A percentile compares a stretch with the other conserved stretches of the same genome.
Evolutionary conservation across 2,329 filamentous ascomycete genomes (phyloP).

Genomic region (Tolypocladium inflatum): DNA sequence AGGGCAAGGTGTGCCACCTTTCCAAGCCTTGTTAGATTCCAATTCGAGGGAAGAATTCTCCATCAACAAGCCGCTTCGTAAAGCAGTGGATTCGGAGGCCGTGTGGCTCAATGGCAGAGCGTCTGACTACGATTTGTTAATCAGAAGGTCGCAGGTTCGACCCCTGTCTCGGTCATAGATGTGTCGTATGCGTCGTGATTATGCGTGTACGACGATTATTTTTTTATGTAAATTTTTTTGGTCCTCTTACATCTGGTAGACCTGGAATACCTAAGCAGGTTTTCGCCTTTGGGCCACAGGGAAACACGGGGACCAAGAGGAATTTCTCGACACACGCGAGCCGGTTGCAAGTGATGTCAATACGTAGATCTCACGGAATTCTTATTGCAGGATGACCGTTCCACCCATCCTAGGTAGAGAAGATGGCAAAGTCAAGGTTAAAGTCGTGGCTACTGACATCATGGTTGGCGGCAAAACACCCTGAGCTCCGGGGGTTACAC

Average conservation of each 20-base stretch:
- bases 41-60: not conserved
- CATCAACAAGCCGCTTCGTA: not conserved
- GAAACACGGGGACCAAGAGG: too few species aligned
- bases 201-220: not conserved
- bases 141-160: slow-evolving; percentile 7
- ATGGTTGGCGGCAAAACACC: too few species aligned
- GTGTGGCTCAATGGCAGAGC: slow-evolving; percentile 6
- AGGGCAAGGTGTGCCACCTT: not conserved
- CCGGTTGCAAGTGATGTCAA: too few species aligned
- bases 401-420: too few species aligned
- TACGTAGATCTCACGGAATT: too few species aligned
- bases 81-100: not conserved
- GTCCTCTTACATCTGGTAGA: not conserved
- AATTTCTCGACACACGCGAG: too few species aligned
- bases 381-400: too few species aligned
- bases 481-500: too few species aligned
- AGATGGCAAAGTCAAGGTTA: too few species aligned
- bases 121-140: slow-evolving; percentile 5
- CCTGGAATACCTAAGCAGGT: too few species aligned
- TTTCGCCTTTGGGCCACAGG: too few species aligned
- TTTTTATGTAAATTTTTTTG: not conserved
- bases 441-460: too few species aligned
- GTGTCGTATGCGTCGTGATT: not conserved
- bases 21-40: not conserved
- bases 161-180: slow-evolving; percentile 4